Conservation (phyloP, 2,329 filamentous ascomycete genomes). For the Penicillium sp. region DNA sequence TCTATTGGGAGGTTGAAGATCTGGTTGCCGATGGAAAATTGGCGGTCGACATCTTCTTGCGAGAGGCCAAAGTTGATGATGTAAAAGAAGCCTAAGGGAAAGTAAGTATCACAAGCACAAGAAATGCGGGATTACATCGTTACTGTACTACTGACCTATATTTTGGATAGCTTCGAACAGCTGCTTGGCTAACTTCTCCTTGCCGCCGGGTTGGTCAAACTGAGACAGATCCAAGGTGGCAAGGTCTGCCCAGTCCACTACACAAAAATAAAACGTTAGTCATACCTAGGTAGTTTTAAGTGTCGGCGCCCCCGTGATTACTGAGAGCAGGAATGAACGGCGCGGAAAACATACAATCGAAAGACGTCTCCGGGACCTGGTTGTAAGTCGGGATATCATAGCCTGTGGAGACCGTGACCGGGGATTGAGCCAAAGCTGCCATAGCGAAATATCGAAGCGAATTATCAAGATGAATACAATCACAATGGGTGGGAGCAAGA, state of each 20-base stretch:
- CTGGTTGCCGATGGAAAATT: slow-evolving; percentile 58
- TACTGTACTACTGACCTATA: slow-evolving; percentile 27
- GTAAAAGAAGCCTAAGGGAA: slow-evolving; percentile 63
- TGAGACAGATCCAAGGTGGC: slow-evolving; percentile 55
- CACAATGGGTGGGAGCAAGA: neutral
- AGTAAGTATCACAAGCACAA: too few relatives aligned
- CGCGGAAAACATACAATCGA: slow-evolving; percentile 4
- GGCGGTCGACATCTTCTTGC: slow-evolving; percentile 57
- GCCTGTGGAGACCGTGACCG: neutral
- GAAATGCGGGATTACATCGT: too few relatives aligned
- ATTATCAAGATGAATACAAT: too few relatives aligned
- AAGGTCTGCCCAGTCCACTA: slow-evolving; percentile 52
- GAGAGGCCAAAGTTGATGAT: slow-evolving; percentile 58
- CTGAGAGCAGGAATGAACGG: neutral
- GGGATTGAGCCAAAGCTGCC: slow-evolving; percentile 1
- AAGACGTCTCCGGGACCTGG: slow-evolving; percentile 10
- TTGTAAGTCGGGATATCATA: slow-evolving; percentile 9
- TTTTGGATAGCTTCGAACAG: slow-evolving; percentile 52
- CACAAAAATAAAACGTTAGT: neutral
- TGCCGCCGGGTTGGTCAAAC: slow-evolving; percentile 54
- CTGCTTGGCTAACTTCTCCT: slow-evolving; percentile 51
- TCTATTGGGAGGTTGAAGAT: slow-evolving; percentile 55
- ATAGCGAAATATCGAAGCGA: neutral
- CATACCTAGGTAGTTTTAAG: too few relatives aligned
- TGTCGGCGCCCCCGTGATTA: too few relatives aligned